Evolutionary conservation across 768 basidiomycete species (phyloP).

Genomic region (Mycena vulgaris): DNA sequence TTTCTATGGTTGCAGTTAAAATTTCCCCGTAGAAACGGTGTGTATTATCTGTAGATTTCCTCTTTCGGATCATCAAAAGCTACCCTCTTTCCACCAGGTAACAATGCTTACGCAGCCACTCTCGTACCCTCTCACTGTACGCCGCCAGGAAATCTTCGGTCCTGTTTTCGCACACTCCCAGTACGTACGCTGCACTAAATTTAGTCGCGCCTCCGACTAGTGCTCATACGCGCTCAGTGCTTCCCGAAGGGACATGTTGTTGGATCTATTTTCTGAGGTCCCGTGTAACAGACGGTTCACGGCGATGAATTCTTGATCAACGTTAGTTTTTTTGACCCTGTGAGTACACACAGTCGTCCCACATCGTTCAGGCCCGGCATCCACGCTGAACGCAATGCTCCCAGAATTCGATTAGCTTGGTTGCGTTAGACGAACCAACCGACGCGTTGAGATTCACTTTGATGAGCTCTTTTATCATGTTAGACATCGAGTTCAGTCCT

Average conservation of each 20-base stretch:
- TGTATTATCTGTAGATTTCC: not conserved
- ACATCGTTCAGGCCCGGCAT: not conserved
- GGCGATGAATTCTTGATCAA: not conserved
- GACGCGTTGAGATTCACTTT: not conserved
- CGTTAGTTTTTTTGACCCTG: not conserved
- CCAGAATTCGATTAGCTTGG: not conserved
- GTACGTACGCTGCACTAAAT: conserved; percentile 5
- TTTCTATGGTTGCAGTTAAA: no score
- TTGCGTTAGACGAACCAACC: conserved; percentile 4
- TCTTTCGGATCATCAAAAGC: conserved; percentile 2
- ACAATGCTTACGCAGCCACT: not conserved
- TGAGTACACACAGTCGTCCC: conserved; percentile 8
- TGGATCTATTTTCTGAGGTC: conserved; percentile 2
- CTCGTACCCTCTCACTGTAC: not conserved
- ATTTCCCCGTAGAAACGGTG: not conserved
- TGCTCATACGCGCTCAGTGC: conserved; percentile 6
- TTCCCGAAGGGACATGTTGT: conserved; percentile 7
- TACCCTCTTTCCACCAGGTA: not conserved
- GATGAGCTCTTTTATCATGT: conserved; percentile 8
- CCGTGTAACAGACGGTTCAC: conserved; percentile 5
- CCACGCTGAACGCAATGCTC: conserved; percentile 2
- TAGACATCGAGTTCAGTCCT: conserved; percentile 5
- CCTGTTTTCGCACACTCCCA: no score
- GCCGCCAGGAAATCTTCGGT: not conserved
- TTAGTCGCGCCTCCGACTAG: conserved; percentile 1